Evolutionary conservation across 2,329 filamentous ascomycete genomes (phyloP).

Genomic region (Aspergillus aculeatinus): DNA sequence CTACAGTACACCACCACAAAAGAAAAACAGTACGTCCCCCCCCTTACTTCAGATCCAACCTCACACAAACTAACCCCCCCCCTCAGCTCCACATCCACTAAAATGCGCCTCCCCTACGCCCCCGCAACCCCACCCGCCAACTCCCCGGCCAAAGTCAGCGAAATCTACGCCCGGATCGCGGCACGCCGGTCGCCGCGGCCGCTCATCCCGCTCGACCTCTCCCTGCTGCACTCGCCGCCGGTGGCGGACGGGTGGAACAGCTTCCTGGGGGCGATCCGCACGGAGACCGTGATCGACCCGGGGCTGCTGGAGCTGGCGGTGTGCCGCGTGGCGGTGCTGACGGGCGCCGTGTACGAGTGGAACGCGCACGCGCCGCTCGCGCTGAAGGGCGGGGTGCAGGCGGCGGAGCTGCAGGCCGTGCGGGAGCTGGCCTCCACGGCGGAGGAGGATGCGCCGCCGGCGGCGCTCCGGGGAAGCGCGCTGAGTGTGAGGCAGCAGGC

Average conservation of each 20-base stretch:
- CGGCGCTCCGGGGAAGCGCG: slow-evolving; percentile 39
- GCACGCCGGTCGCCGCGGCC: slow-evolving; percentile 67
- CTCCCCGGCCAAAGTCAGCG: slow-evolving; percentile 28
- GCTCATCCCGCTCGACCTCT: slow-evolving; percentile 71
- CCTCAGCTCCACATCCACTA: background rate
- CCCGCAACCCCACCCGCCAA: slow-evolving; percentile 25
- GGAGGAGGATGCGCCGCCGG: slow-evolving; percentile 31
- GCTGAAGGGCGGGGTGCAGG: slow-evolving; percentile 36
- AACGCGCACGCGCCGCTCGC: slow-evolving; percentile 70
- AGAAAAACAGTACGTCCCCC: background rate
- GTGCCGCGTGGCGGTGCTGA: slow-evolving; percentile 75
- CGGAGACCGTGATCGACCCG: slow-evolving; percentile 48
- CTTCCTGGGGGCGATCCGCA: slow-evolving; percentile 57
- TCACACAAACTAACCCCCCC: background rate
- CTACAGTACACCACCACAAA: background rate
- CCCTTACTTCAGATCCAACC: too few relatives aligned
- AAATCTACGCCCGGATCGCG: slow-evolving; percentile 62
- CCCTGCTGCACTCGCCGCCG: slow-evolving; percentile 70
- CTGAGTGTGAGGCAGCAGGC: slow-evolving; percentile 64
- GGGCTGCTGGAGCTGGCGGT: slow-evolving; percentile 73
- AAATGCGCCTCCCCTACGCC: slow-evolving; percentile 41
- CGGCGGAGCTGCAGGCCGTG: slow-evolving; percentile 51
- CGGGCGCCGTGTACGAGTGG: slow-evolving; percentile 84
- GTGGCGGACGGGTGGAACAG: slow-evolving; percentile 70
- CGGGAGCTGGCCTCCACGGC: slow-evolving; percentile 55